phyloP scores from a whole-genome alignment of 306 rosid genomes.

The Prunus fruticosa region DNA sequence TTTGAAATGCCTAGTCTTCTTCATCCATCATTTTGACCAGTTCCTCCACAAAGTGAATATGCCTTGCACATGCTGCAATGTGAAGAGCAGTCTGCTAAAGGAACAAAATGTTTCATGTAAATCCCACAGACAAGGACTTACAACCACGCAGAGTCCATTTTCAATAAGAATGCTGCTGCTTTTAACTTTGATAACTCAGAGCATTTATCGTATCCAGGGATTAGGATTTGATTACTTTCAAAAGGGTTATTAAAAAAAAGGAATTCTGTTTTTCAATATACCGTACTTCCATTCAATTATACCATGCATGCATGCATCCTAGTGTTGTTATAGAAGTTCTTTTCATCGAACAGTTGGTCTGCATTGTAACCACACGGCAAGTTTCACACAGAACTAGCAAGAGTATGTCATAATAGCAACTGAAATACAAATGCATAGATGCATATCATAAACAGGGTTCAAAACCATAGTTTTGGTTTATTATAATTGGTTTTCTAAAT shows the following conservation, averaged over 20 bases:
- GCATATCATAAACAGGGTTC: no score
- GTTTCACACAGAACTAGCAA: no score
- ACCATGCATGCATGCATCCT: no score
- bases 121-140: not conserved
- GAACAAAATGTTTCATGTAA: not conserved
- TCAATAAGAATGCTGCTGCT: not conserved
- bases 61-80: conserved; percentile 8
- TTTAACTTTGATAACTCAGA: not conserved
- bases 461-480: no score
- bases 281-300: not conserved
- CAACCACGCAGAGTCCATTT: not conserved
- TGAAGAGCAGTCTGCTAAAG: conserved; percentile 5
- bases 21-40: not conserved
- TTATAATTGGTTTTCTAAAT: no score
- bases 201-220: not conserved
- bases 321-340: not conserved
- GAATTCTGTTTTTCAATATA: not conserved
- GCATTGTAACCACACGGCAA: not conserved
- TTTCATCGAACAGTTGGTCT: not conserved
- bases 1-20: not conserved
- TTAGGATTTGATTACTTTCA: not conserved
- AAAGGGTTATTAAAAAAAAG: not conserved
- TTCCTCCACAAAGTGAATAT: conserved; percentile 13
- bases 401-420: no score
- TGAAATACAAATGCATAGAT: no score